Conservation (phyloP, 2,329 filamentous ascomycete genomes). For the Xylogone sp. region DNA sequence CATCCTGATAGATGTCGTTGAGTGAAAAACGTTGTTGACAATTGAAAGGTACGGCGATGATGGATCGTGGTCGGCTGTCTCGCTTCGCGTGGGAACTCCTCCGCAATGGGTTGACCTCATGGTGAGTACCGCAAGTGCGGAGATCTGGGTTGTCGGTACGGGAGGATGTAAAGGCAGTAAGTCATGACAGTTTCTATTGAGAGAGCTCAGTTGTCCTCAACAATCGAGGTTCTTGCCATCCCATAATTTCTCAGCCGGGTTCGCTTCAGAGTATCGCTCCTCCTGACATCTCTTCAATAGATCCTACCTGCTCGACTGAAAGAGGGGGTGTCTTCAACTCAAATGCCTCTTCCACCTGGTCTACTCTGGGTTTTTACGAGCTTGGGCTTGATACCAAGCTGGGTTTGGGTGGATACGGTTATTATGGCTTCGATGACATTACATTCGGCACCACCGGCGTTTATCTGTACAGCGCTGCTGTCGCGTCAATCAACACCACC, state of each 20-base stretch:
- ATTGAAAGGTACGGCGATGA: conserved; percentile 56
- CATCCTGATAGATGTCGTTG: neutral
- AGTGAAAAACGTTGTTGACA: conserved; percentile 3
- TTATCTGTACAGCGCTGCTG: conserved; percentile 34
- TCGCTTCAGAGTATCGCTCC: too few relatives aligned
- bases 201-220: neutral
- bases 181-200: conserved; percentile 2
- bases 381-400: conserved; percentile 56
- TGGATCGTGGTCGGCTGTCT: conserved; percentile 69
- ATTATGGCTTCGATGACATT: conserved; percentile 54
- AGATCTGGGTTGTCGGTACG: conserved; percentile 64
- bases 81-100: conserved; percentile 53
- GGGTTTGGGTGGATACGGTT: conserved; percentile 56
- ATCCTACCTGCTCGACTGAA: conserved; percentile 47
- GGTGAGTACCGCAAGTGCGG: conserved; percentile 65
- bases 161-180: conserved; percentile 45
- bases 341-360: conserved; percentile 52
- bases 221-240: too few relatives aligned
- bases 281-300: conserved; percentile 24
- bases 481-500: conserved; percentile 46
- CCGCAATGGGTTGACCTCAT: conserved; percentile 50
- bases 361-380: conserved; percentile 27
- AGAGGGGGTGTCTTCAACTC: conserved; percentile 58
- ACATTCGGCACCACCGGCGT: conserved; percentile 23
- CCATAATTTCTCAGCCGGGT: too few relatives aligned